A percentile compares a stretch with the other conserved stretches of the same genome.
These are phyloP conservation scores for Rosa lucieae DNA, from an alignment of 306 rosid species.

Conservation along the genomic window DNA sequence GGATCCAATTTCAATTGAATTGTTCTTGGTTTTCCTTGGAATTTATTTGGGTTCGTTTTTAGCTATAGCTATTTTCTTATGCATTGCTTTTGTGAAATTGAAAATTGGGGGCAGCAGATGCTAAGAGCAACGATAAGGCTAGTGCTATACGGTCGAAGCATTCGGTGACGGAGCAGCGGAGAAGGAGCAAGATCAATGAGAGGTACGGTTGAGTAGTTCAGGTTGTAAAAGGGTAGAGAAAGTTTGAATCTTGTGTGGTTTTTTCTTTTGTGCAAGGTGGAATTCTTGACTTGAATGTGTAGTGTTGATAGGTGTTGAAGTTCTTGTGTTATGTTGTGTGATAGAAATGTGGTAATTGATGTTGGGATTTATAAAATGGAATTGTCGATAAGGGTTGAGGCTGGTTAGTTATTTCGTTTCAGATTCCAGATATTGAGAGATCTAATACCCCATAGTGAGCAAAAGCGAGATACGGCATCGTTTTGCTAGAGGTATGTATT, in stretches of 20 bases:
- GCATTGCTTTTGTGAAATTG: conserved; percentile 15
- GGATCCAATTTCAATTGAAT: conserved; percentile 42
- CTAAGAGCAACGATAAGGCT: conserved; percentile 78
- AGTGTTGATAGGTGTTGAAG: background rate
- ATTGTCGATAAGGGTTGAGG: conserved; percentile 24
- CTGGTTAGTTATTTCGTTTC: conserved; percentile 37
- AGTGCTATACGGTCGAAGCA: conserved; percentile 81
- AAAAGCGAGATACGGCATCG: conserved; percentile 95
- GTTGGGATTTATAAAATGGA: conserved; percentile 9
- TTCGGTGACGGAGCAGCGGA: conserved; percentile 98
- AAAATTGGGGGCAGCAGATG: conserved; percentile 48
- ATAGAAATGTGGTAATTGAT: conserved; percentile 5
- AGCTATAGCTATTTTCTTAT: background rate
- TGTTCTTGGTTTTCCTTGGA: background rate
- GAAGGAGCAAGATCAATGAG: conserved; percentile 99
- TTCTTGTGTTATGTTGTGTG: background rate
- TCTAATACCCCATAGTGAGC: conserved; percentile 95
- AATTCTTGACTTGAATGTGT: background rate
- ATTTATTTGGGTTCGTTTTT: background rate
- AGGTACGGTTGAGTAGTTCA: conserved; percentile 50
- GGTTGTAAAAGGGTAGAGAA: background rate
- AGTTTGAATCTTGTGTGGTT: conserved; percentile 18
- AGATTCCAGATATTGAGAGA: conserved; percentile 98
- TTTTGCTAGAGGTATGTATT: conserved; percentile 81
- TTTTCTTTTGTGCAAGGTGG: conserved; percentile 7